These are phyloP conservation scores for Meyerozyma elateridarum DNA, from an alignment of 1,139 yeast species.

Conservation along the genomic window DNA sequence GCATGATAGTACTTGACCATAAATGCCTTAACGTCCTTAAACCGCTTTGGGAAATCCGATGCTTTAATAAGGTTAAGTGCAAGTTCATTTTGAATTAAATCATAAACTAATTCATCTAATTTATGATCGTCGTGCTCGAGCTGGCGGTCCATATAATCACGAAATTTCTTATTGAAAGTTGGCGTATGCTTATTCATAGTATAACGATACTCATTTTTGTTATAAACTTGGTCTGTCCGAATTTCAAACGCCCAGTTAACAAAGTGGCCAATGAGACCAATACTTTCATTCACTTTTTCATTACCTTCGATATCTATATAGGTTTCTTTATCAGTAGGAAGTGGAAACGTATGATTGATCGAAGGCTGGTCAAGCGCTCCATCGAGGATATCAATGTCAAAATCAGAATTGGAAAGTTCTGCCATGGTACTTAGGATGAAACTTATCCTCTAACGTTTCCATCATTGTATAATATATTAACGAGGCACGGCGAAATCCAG, in stretches of 20 bases:
- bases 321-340: constrained; percentile 34
- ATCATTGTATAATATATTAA: no score
- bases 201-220: constrained; percentile 31
- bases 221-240: constrained; percentile 33
- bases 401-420: no score
- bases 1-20: constrained; percentile 36
- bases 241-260: no score
- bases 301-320: constrained; percentile 29
- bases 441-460: no score
- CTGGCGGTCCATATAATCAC: constrained; percentile 29
- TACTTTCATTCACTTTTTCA: constrained; percentile 18
- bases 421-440: no score
- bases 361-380: constrained; percentile 29
- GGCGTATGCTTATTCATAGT: constrained; percentile 31
- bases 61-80: constrained; percentile 37
- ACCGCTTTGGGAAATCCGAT: constrained; percentile 30
- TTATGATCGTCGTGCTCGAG: constrained; percentile 29
- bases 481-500: no score
- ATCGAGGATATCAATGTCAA: constrained; percentile 38
- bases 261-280: constrained; percentile 19
- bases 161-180: constrained; percentile 26
- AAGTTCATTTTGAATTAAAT: constrained; percentile 36
- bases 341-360: constrained; percentile 34
- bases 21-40: constrained; percentile 34
- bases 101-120: constrained; percentile 35